Evolutionary conservation across 164 flowering plant genomes (phyloP).

Genomic region (Sextonia rubra): DNA sequence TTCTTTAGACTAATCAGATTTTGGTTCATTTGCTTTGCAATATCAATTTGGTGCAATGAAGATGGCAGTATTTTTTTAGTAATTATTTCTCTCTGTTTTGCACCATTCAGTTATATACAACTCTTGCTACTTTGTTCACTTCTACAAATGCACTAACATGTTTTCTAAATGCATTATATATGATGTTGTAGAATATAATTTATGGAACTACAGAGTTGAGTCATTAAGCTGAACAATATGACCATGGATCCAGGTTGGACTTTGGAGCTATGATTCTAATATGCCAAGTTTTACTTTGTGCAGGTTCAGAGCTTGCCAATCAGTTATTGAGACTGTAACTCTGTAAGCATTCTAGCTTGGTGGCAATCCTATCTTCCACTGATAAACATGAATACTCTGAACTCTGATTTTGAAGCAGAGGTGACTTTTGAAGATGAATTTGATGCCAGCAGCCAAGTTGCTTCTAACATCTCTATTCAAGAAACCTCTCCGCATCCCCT

Average conservation of each 20-base stretch:
- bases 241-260: no score
- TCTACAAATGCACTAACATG: not conserved
- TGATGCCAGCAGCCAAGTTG: constrained; percentile 50
- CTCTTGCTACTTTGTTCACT: not conserved
- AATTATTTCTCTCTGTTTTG: no score
- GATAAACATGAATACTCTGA: constrained; percentile 33
- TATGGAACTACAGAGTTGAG: not conserved
- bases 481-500: constrained; percentile 32
- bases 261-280: not conserved
- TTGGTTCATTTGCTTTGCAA: no score
- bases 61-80: no score
- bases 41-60: no score
- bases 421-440: constrained; percentile 49
- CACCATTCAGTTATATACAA: not conserved
- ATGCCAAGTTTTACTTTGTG: not conserved
- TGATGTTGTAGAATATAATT: not conserved
- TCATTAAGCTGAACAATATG: not conserved
- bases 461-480: constrained; percentile 47
- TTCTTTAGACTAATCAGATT: no score
- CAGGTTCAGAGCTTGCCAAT: constrained; percentile 15
- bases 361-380: not conserved
- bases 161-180: not conserved
- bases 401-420: constrained; percentile 29
- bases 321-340: not conserved
- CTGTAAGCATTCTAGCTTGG: not conserved